phyloP scores from a whole-genome alignment of 768 basidiomycete genomes.

The Suillus variegatus region DNA sequence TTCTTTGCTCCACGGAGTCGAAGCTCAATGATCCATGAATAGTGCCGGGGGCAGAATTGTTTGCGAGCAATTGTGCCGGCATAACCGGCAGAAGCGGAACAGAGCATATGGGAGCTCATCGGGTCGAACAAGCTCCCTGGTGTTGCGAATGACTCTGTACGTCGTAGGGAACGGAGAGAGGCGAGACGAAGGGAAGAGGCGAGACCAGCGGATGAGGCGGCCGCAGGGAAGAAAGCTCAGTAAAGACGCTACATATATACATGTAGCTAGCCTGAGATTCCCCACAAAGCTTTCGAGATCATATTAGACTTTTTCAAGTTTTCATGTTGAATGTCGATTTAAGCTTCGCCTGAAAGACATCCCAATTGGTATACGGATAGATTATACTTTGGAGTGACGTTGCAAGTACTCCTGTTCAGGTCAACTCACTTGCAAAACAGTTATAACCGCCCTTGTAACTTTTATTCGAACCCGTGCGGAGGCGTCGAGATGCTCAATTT shows the following conservation, averaged over 20 bases:
- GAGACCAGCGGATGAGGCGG: slow-evolving; percentile 21
- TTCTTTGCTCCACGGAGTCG: too few relatives aligned
- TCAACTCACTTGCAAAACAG: neutral
- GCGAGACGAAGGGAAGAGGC: slow-evolving; percentile 49
- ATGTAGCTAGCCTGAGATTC: neutral
- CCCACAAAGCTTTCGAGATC: neutral
- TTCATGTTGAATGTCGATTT: neutral
- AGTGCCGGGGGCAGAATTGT: too few relatives aligned
- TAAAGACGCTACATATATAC: slow-evolving; percentile 16
- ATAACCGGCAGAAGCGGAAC: too few relatives aligned
- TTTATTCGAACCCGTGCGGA: neutral
- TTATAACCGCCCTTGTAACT: slow-evolving; percentile 2
- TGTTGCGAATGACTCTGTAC: too few relatives aligned
- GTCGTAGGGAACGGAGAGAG: slow-evolving; percentile 75
- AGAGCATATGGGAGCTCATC: too few relatives aligned
- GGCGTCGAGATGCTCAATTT: slow-evolving; percentile 67
- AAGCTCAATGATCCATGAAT: too few relatives aligned
- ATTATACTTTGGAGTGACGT: slow-evolving; percentile 5
- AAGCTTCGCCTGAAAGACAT: slow-evolving; percentile 4
- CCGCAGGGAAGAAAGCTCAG: slow-evolving; percentile 39
- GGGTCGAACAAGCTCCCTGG: too few relatives aligned
- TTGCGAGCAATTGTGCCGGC: too few relatives aligned
- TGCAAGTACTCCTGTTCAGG: neutral
- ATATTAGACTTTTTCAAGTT: neutral
- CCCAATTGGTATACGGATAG: slow-evolving; percentile 1